Base-by-base conservation (phyloP, 192 early-diverging fungal species). In the Phlyctochytrium planicorne region DNA sequence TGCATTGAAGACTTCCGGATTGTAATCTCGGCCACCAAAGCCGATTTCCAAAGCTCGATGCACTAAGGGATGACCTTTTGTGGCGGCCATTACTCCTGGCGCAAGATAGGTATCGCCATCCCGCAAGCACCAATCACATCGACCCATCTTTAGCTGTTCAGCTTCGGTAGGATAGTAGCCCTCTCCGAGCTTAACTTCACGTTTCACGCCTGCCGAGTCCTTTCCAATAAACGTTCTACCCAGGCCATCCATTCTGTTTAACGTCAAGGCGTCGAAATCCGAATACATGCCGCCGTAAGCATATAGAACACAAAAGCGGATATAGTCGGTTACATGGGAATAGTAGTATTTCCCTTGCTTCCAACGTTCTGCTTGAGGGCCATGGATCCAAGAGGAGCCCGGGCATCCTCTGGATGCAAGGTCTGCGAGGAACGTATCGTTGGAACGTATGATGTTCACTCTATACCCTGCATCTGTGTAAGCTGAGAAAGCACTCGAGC, bases 241-340 rank as follows among this genome's bases (percentile, higher is more conserved):
- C 6, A 57, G 25, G 20, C 20, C 16, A 27, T 57, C 55, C 55
- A 57, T 10, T 27, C 55, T 10, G 20, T 14, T 29, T 6, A 75
- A 62, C 17, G 65, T 61, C 25, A 75, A 40, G 2, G 74, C 74
- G 69, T 75, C 74, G 65, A 75, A 75, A 35, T 75, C 74, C 3
- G 31, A 37, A 62, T 75, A 75, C 2, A 74, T 52, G 17, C 74
- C 74, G 30, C 74, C 74, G 36, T 61, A 35, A 29, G 40, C 52
- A 50, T 52, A 74, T 0, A 75, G 56, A 24, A 59, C 63, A 56
- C 74, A 75, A 70, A 75, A 75, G 0, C 74, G 74, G 6, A 75
- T 37, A 60, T 64, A 75, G 63, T 75, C 74, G 12, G 74, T 75
- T 30, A 75, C 50, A 50, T 75, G 74, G 32, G 56, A 62, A 65